These are phyloP conservation scores for Diplodia mutila DNA, from an alignment of 2,329 filamentous ascomycete genomes.

Conservation along the genomic window DNA sequence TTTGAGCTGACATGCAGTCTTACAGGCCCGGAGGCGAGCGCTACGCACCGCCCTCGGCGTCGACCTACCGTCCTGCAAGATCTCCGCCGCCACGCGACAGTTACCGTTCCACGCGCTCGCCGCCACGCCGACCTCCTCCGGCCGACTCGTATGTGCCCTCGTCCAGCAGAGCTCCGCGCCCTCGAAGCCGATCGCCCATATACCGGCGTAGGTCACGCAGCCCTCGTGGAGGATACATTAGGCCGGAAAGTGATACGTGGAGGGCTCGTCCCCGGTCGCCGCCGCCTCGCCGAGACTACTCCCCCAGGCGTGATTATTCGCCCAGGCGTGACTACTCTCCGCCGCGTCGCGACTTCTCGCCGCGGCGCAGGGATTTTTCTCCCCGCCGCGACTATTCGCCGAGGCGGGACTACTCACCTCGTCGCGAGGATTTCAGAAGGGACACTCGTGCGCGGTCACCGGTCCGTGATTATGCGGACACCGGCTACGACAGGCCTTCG, in stretches of 20 bases:
- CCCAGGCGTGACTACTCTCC: slow-evolving; percentile 41
- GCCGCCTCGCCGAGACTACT: slow-evolving; percentile 50
- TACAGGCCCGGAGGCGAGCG: slow-evolving; percentile 25
- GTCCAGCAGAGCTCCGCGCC: slow-evolving; percentile 38
- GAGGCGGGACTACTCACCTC: slow-evolving; percentile 5
- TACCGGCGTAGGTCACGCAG: slow-evolving; percentile 47
- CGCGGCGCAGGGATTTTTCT: slow-evolving; percentile 48
- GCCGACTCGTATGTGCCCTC: slow-evolving; percentile 48
- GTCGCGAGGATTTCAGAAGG: slow-evolving; percentile 28
- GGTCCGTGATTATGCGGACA: slow-evolving; percentile 42
- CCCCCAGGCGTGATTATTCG: slow-evolving; percentile 41
- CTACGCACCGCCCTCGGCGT: slow-evolving; percentile 19
- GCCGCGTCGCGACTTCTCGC: slow-evolving; percentile 41
- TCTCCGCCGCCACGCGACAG: slow-evolving; percentile 35
- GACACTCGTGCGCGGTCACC: slow-evolving; percentile 42
- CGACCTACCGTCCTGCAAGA: slow-evolving; percentile 26
- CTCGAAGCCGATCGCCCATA: slow-evolving; percentile 42
- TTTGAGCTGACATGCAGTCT: slow-evolving; percentile 12
- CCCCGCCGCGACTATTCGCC: slow-evolving; percentile 37
- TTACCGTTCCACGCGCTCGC: slow-evolving; percentile 42
- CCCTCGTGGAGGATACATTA: slow-evolving; percentile 36
- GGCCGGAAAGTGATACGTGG: slow-evolving; percentile 47
- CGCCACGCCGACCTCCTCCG: slow-evolving; percentile 40
- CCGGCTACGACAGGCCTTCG: slow-evolving; percentile 42
- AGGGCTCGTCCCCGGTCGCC: slow-evolving; percentile 54